Evolutionary conservation across 2,329 filamentous ascomycete species (phyloP), one percentile per base, ranked within the genome.

Genomic region (Mycocentrospora acerina): DNA sequence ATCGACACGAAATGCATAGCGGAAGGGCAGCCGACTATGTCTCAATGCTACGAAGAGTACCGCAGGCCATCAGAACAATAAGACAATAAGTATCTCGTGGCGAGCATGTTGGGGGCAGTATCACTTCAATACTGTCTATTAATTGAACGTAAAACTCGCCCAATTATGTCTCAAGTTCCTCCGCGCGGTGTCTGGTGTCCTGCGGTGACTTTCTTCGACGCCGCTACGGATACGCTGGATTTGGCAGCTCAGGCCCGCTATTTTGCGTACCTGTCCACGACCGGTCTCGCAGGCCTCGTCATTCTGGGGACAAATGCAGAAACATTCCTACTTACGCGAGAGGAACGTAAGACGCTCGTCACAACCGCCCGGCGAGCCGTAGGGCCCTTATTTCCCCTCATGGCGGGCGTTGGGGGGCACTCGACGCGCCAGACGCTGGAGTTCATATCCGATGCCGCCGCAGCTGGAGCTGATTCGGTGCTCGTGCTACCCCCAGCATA

Each of bases 141-240:
- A n/a, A n/a, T n/a, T n/a, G n/a, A n/a, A n/a, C n/a, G n/a, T n/a
- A n/a, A n/a, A n/a, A n/a, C n/a, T n/a, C n/a, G n/a, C n/a, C 16
- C 17, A 25, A 37, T 40, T 19, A 40, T 48, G 37, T 46, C 48
- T 19, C 37, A 40, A 37, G 48, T 51, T 11, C 53, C 48, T 25
- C 46, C 48, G 17, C 39, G 40, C 18, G 53, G 53, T 30, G 51
- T 54, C 7, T 56, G 53, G 48, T 46, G 38, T n/a, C 68, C 69
- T 13, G 67, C 69, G 6, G 53, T 72, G 12, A 72, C 70, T 16
- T 66, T 72, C 46, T 71, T 71, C 54, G 57, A 71, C 39, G 62
- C 57, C 14, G 31, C 40, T 9, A 43, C 51, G 14, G 70, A 71
- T 40, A 55, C 59, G 15, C 55, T 72, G 13, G 63, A 69, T 37